A percentile compares a stretch with the other conserved stretches of the same genome.
phyloP scores from a whole-genome alignment of 352 stramenopile genomes.

The Phytopythium kandeliae region DNA sequence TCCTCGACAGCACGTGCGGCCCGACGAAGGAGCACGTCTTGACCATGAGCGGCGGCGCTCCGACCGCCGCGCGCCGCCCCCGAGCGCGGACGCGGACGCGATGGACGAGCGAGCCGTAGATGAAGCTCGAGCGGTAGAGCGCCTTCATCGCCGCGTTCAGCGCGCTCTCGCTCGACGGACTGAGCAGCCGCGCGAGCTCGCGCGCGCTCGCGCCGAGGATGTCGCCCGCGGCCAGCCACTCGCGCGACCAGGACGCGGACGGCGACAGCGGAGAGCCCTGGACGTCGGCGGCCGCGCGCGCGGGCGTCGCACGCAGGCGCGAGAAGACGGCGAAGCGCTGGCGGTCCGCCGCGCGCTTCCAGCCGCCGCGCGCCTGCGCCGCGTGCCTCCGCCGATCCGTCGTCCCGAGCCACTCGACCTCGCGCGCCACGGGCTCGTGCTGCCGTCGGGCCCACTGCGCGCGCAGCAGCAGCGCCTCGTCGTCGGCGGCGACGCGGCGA shows the following conservation, averaged over 20 bases:
- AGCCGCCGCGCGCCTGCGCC: constrained; percentile 15
- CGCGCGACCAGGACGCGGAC: constrained; percentile 6
- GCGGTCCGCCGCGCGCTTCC: constrained; percentile 25
- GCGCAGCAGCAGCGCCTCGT: constrained; percentile 15
- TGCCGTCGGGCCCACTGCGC: constrained; percentile 15
- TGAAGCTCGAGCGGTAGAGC: constrained; percentile 35
- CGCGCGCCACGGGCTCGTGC: constrained; percentile 9
- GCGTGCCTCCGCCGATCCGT: neutral
- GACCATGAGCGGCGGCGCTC: constrained; percentile 14
- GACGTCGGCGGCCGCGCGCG: constrained; percentile 12
- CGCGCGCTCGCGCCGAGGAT: constrained; percentile 16
- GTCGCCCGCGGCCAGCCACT: constrained; percentile 19
- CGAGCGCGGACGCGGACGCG: neutral
- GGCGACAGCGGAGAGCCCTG: neutral
- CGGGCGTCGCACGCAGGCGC: neutral
- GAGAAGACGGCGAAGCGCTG: constrained; percentile 21
- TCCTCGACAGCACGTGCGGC: constrained; percentile 19
- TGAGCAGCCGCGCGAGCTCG: constrained; percentile 17
- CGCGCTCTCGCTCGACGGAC: constrained; percentile 20
- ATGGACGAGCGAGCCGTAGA: constrained; percentile 40
- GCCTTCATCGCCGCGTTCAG: constrained; percentile 31
- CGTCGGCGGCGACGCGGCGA: constrained; percentile 20
- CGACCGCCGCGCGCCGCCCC: too few species aligned
- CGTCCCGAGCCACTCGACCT: neutral
- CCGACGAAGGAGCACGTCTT: constrained; percentile 31